Conservation (phyloP, 2,329 filamentous ascomycete genomes). For the Arthrobotrys sinensis region DNA sequence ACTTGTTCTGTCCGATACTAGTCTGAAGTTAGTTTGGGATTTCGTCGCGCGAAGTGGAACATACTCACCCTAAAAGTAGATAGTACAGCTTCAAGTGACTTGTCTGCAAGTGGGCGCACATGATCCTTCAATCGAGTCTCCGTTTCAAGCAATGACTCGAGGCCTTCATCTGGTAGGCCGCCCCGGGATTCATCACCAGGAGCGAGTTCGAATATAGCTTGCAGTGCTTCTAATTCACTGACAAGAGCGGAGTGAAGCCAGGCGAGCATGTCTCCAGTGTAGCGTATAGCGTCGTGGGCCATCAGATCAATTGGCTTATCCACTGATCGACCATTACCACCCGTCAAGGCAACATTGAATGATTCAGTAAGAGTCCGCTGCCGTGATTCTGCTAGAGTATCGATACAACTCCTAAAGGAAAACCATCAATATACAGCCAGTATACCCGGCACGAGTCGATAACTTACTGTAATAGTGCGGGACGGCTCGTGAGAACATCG, state of each 20-base stretch:
- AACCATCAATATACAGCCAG: conserved; percentile 14
- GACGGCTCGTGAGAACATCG: conserved; percentile 88
- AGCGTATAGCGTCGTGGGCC: conserved; percentile 90
- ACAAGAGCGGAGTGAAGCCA: conserved; percentile 96
- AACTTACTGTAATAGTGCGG: conserved; percentile 81
- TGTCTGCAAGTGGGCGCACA: conserved; percentile 78
- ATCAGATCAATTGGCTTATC: conserved; percentile 93
- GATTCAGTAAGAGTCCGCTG: conserved; percentile 89
- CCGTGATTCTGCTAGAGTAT: conserved; percentile 91
- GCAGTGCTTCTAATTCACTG: conserved; percentile 91
- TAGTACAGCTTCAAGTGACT: conserved; percentile 71
- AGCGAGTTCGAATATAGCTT: conserved; percentile 90
- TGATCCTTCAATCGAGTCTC: conserved; percentile 71
- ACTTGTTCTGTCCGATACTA: conserved; percentile 82
- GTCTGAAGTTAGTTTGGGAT: conserved; percentile 3
- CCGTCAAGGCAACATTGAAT: conserved; percentile 90
- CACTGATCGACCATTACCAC: conserved; percentile 73
- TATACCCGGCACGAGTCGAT: not conserved
- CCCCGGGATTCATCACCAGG: conserved; percentile 81
- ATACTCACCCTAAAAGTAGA: conserved; percentile 62
- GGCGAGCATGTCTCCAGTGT: conserved; percentile 96
- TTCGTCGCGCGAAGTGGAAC: not conserved
- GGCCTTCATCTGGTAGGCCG: conserved; percentile 85
- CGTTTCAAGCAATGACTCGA: conserved; percentile 79
- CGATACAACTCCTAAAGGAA: conserved; percentile 77